Evolutionary conservation across 495 filamentous ascomycete species (phyloP).

Genomic region (Elaphomyces granulatus): DNA sequence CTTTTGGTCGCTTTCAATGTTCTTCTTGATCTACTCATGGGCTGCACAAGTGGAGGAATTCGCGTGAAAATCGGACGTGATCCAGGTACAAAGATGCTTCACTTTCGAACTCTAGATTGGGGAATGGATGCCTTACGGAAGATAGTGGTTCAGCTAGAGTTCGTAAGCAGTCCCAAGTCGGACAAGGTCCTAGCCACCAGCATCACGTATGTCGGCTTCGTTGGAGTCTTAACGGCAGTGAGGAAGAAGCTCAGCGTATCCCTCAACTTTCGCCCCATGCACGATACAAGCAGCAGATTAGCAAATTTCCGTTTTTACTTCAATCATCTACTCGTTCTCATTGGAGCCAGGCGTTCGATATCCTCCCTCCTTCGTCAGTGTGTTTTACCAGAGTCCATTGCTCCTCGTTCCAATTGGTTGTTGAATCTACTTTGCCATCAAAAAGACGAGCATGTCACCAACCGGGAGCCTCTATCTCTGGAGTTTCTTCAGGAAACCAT

Average conservation of each 20-base stretch:
- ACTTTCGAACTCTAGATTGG: conserved; percentile 58
- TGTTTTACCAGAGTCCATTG: conserved; percentile 22
- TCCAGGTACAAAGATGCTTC: conserved; percentile 32
- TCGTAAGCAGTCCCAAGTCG: conserved; percentile 19
- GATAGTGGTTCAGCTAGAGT: conserved; percentile 45
- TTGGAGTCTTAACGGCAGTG: conserved; percentile 48
- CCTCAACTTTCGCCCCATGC: conserved; percentile 49
- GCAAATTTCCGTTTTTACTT: conserved; percentile 28
- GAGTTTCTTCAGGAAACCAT: conserved; percentile 18
- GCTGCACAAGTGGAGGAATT: conserved; percentile 48
- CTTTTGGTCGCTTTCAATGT: conserved; percentile 47
- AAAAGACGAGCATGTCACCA: not conserved
- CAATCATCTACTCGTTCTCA: conserved; percentile 40
- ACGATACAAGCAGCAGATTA: conserved; percentile 26
- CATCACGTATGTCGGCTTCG: conserved; percentile 49
- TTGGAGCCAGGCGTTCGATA: conserved; percentile 43
- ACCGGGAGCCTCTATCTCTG: conserved; percentile 8
- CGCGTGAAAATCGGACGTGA: conserved; percentile 11
- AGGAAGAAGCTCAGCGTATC: conserved; percentile 40
- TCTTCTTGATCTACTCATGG: conserved; percentile 48
- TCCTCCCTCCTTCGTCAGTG: conserved; percentile 35
- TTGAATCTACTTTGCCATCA: not conserved
- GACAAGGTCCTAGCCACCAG: conserved; percentile 38
- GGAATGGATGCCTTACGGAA: conserved; percentile 44
- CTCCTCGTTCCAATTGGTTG: not conserved